These are phyloP conservation scores for Physcomitrium patens DNA, from an alignment of 225 moss, liverwort and hornwort genomes.

Conservation along the genomic window DNA sequence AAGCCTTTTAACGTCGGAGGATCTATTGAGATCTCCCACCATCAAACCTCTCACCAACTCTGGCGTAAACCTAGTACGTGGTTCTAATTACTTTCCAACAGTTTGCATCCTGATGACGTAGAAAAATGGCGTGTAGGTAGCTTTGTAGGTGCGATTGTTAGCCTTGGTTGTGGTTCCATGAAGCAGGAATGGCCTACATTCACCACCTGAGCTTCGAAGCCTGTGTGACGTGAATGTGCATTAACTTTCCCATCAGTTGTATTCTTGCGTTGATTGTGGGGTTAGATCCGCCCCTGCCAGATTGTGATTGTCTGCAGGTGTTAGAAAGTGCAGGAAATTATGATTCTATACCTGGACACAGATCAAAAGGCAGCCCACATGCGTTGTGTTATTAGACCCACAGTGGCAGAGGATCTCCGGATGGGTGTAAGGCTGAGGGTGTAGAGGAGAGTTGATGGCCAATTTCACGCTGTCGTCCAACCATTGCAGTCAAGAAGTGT, in stretches of 20 bases:
- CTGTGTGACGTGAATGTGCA: conserved; percentile 31
- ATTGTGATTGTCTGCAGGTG: neutral
- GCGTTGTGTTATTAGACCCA: too few species aligned
- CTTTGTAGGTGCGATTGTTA: neutral
- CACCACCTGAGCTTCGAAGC: conserved; percentile 1
- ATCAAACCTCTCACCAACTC: conserved; percentile 31
- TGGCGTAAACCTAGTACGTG: neutral
- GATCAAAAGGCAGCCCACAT: neutral
- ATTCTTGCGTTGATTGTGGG: conserved; percentile 35
- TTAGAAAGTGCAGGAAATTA: neutral
- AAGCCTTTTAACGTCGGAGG: neutral
- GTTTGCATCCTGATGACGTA: neutral
- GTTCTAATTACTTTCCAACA: neutral
- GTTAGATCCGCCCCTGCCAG: conserved; percentile 19
- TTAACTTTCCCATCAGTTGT: conserved; percentile 26
- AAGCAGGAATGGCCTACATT: neutral
- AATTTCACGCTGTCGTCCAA: neutral
- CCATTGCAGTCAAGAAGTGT: neutral
- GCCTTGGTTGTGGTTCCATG: neutral
- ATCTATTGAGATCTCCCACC: conserved; percentile 45
- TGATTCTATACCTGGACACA: neutral
- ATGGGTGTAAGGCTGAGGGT: neutral
- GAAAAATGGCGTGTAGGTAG: conserved; percentile 8
- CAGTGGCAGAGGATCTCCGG: neutral
- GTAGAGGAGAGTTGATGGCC: neutral